phyloP scores from a whole-genome alignment of 768 basidiomycete species.

The Agaricus blazei region DNA sequence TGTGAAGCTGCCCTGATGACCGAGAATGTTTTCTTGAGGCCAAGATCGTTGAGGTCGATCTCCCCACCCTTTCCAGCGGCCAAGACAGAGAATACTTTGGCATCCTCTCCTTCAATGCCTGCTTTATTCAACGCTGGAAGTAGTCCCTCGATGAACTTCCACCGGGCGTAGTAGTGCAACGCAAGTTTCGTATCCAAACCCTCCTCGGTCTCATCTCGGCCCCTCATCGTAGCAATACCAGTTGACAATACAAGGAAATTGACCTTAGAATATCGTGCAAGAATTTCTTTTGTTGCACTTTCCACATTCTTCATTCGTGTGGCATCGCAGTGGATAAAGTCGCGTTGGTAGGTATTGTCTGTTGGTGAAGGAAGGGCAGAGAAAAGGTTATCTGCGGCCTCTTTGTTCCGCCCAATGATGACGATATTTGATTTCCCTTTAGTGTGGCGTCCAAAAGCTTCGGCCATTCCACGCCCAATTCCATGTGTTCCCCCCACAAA shows the following conservation, averaged over 20 bases:
- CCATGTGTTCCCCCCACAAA: slow-evolving; percentile 44
- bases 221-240: slow-evolving; percentile 33
- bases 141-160: slow-evolving; percentile 44
- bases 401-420: slow-evolving; percentile 46
- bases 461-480: slow-evolving; percentile 43
- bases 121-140: slow-evolving; percentile 39
- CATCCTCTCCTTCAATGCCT: slow-evolving; percentile 41
- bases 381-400: slow-evolving; percentile 42
- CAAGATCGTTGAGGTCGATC: slow-evolving; percentile 44
- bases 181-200: slow-evolving; percentile 25
- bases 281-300: slow-evolving; percentile 23
- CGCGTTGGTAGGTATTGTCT: slow-evolving; percentile 14
- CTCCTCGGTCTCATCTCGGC: slow-evolving; percentile 22
- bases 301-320: slow-evolving; percentile 48
- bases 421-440: slow-evolving; percentile 49
- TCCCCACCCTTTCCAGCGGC: slow-evolving; percentile 25
- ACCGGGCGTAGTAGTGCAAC: slow-evolving; percentile 31
- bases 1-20: slow-evolving; percentile 18
- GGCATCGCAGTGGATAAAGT: slow-evolving; percentile 51
- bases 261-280: slow-evolving; percentile 33
- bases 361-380: slow-evolving; percentile 27
- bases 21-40: slow-evolving; percentile 29
- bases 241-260: slow-evolving; percentile 49
- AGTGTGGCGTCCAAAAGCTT: slow-evolving; percentile 38
- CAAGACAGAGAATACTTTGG: slow-evolving; percentile 43